A percentile compares a stretch with the other conserved stretches of the same genome.
phyloP scores from a whole-genome alignment of 208 protist genomes.

The Leishmania amazonensis region DNA sequence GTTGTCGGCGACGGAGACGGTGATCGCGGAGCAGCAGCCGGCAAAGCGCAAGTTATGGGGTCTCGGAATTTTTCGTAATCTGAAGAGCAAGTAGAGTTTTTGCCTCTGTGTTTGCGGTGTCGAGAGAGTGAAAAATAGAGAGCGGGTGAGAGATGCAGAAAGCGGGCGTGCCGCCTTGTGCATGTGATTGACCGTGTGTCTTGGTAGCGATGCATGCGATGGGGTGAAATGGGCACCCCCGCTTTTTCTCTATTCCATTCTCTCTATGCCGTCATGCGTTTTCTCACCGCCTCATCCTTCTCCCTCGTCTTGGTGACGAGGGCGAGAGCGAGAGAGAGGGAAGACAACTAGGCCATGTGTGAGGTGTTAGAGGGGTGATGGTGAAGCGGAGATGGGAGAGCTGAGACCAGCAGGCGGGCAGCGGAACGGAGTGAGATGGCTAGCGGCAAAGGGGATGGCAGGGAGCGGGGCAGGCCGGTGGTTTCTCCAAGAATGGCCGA shows the following conservation, averaged over 20 bases:
- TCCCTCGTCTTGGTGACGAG: not conserved
- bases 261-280: not conserved
- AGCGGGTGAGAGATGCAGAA: not conserved
- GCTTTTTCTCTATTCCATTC: not conserved
- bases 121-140: not conserved
- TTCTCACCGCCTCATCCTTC: not conserved
- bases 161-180: not conserved
- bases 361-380: not conserved
- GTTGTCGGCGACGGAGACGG: conserved; percentile 18
- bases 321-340: not conserved
- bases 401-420: not conserved
- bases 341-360: not conserved
- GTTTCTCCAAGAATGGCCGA: not conserved
- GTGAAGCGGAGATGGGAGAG: not conserved
- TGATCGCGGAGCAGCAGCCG: not conserved
- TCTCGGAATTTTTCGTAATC: conserved; percentile 24
- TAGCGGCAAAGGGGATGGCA: not conserved
- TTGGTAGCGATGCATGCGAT: not conserved
- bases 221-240: not conserved
- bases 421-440: not conserved
- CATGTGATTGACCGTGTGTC: not conserved
- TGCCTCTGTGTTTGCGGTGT: not conserved
- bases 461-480: not conserved
- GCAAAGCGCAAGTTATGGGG: conserved; percentile 15
- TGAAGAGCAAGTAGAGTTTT: conserved; percentile 22